These are phyloP conservation scores for Aspergillus sp. DNA, from an alignment of 2,329 filamentous ascomycete species.

Conservation along the genomic window DNA sequence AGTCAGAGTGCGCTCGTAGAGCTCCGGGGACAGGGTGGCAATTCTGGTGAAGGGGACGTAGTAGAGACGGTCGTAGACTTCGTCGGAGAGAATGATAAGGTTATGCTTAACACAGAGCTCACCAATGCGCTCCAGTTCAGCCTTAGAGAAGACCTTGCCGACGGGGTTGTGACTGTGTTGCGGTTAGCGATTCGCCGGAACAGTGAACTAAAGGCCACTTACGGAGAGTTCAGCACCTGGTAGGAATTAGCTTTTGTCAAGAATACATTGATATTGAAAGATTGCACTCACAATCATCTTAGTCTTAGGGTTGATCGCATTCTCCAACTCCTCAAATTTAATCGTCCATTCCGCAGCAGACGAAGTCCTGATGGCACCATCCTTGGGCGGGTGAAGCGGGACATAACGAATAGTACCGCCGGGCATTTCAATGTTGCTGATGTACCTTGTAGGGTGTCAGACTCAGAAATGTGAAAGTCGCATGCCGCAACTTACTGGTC, in stretches of 20 bases:
- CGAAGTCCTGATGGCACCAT: slow-evolving; percentile 71
- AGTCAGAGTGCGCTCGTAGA: slow-evolving; percentile 80
- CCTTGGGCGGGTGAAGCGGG: slow-evolving; percentile 79
- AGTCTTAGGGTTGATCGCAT: slow-evolving; percentile 73
- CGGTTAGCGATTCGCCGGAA: neutral
- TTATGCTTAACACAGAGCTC: slow-evolving; percentile 87
- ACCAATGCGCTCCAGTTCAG: slow-evolving; percentile 77
- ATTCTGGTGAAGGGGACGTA: slow-evolving; percentile 94
- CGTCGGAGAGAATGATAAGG: slow-evolving; percentile 85
- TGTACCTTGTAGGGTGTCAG: slow-evolving; percentile 52
- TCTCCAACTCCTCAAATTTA: slow-evolving; percentile 74
- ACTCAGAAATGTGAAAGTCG: neutral
- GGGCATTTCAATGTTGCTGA: slow-evolving; percentile 97
- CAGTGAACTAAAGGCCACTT: slow-evolving; percentile 14
- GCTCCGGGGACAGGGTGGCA: slow-evolving; percentile 81
- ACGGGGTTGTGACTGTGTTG: slow-evolving; percentile 71
- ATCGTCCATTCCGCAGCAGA: slow-evolving; percentile 84
- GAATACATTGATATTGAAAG: slow-evolving; percentile 35
- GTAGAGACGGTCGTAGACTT: slow-evolving; percentile 91
- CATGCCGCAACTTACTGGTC: slow-evolving; percentile 60
- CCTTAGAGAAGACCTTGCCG: slow-evolving; percentile 84
- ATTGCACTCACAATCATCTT: slow-evolving; percentile 78
- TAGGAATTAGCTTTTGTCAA: slow-evolving; percentile 6
- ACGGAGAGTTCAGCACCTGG: slow-evolving; percentile 47
- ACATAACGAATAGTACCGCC: slow-evolving; percentile 93